A percentile compares a stretch with the other conserved stretches of the same genome.
phyloP scores from a whole-genome alignment of 805 yeast genomes.

The Candida railenensis region DNA sequence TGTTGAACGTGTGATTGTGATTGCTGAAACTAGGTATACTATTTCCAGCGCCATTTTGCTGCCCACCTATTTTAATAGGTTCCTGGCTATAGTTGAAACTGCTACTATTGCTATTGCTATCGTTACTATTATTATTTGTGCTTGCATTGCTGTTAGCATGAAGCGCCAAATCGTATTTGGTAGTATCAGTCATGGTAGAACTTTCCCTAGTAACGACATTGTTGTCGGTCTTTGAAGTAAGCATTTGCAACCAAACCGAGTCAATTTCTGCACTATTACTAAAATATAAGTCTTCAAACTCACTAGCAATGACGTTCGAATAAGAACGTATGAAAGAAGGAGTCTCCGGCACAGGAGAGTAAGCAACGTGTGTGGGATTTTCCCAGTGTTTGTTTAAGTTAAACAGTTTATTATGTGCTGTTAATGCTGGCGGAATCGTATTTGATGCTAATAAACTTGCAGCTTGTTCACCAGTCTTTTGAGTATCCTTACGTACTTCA shows the following conservation, averaged over 20 bases:
- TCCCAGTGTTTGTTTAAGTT: no score
- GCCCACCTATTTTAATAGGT: neutral
- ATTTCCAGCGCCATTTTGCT: neutral
- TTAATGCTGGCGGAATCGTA: neutral
- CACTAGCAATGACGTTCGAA: conserved; percentile 5
- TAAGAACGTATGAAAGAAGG: neutral
- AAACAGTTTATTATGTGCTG: neutral
- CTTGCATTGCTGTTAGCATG: neutral
- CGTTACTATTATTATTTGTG: neutral
- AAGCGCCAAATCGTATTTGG: neutral
- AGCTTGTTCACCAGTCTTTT: neutral
- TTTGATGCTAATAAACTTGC: neutral
- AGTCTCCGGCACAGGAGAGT: neutral
- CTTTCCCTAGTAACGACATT: neutral
- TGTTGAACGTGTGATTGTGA: conserved; percentile 24
- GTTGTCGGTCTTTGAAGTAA: conserved; percentile 19
- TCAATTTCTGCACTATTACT: conserved; percentile 24
- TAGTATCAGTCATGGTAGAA: neutral
- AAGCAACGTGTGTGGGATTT: neutral
- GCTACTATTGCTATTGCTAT: neutral
- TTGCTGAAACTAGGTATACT: neutral
- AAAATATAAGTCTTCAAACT: conserved; percentile 15
- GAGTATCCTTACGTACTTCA: neutral
- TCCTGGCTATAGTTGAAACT: neutral
- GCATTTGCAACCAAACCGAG: conserved; percentile 28